Evolutionary conservation across 345 rosid species (phyloP), one percentile per base, ranked within the genome.

Genomic region (Eucalyptus cloeziana): DNA sequence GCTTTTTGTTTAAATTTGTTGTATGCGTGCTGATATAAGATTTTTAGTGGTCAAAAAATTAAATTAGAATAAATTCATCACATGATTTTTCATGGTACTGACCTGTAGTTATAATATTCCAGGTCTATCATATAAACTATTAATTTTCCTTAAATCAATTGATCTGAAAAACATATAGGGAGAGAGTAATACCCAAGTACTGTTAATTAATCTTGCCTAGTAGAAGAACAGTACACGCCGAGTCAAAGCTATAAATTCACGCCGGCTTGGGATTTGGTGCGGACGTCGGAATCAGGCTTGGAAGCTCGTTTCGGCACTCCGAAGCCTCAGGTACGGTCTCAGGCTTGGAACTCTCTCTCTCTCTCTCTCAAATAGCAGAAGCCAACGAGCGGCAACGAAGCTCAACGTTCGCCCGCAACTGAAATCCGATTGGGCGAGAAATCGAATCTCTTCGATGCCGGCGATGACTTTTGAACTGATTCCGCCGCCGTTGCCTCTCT

Each of bases 271-370:
- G 87, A 19, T 81, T 86, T 90, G 93, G 94, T 90, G 93, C 40
- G 93, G 90, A 89, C 89, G 79, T 71, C 76, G 85, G 92, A 27
- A 71, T 81, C 90, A 95, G 98, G 97, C 89, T 94, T 90, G 98
- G 96, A 89, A 85, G 67, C 85, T 81, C 85, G 27, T 62, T 67
- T 87, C 71, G 51, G 49, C 85, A 22, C 50, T 27, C 89, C 90
- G 86, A 67, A 88, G 86, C 69, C 89, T 92, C 94, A 95, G 95
- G 94, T 93, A 92, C 87, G 94, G 94, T 90, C 62, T 88, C 92
- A 95, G 96, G 92, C 58, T 92, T 93, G 96, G 95, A 56, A 64
- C 88, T 71, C 45, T 24, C 91, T 25, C 30, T 86, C 47, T 47
- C 60, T n/a, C 31, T 89, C 87, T 67, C 86, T 43, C 69, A 64